phyloP scores from a whole-genome alignment of 306 rosid genomes.

The Sesbania bispinosa region DNA sequence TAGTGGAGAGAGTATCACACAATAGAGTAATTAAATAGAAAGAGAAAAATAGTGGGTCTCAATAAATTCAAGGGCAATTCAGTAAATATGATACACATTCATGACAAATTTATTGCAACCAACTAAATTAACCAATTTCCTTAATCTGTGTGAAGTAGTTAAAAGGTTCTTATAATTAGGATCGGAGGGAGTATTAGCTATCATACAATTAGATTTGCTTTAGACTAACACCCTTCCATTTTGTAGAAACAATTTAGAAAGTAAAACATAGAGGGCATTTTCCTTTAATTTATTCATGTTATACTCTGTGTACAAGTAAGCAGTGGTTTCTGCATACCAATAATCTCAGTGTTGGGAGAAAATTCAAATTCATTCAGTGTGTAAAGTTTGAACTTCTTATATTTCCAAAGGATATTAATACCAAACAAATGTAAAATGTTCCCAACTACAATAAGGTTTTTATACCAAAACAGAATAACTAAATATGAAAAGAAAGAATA shows the following conservation, averaged over 20 bases:
- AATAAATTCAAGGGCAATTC: too few species aligned
- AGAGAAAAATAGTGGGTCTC: too few species aligned
- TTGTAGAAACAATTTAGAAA: background rate
- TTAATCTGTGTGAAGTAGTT: too few species aligned
- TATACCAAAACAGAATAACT: background rate
- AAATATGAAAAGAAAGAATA: background rate
- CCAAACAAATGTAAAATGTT: background rate
- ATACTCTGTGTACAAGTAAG: background rate
- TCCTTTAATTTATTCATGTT: background rate
- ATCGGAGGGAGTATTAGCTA: too few species aligned
- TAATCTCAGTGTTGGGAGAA: background rate
- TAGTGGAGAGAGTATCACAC: too few species aligned
- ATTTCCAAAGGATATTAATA: background rate
- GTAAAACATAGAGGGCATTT: background rate
- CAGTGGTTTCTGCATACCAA: background rate
- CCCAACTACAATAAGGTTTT: background rate
- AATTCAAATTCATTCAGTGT: background rate
- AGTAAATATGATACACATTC: too few species aligned
- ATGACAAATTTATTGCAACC: too few species aligned
- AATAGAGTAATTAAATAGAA: too few species aligned
- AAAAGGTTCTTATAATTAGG: too few species aligned
- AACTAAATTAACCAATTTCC: too few species aligned
- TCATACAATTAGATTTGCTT: background rate
- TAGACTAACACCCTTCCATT: background rate
- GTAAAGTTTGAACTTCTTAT: too few species aligned